These are phyloP conservation scores for Cocos nucifera DNA, from an alignment of 176 grass and related monocot genomes.

Conservation along the genomic window DNA sequence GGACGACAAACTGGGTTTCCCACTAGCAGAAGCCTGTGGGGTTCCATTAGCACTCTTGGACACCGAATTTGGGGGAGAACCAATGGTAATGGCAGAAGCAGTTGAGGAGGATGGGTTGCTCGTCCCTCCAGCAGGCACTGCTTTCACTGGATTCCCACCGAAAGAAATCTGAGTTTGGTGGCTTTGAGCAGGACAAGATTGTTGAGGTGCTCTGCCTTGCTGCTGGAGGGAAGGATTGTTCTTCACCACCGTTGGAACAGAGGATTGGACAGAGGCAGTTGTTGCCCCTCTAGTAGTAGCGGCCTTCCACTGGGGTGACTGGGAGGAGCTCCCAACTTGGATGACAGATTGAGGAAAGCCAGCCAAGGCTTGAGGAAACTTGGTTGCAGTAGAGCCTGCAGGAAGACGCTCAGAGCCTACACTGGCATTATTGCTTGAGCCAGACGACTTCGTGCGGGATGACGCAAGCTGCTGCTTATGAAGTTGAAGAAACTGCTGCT, in stretches of 20 bases:
- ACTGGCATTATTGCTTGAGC: conserved; percentile 38
- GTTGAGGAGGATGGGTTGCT: conserved; percentile 55
- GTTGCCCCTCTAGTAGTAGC: conserved; percentile 37
- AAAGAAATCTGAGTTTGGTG: conserved; percentile 72
- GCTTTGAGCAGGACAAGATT: conserved; percentile 33
- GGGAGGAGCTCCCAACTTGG: conserved; percentile 37
- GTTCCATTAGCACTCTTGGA: conserved; percentile 72
- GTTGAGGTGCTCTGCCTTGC: conserved; percentile 44
- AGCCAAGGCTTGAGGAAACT: conserved; percentile 35
- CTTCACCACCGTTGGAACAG: conserved; percentile 40
- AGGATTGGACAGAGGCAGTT: conserved; percentile 21
- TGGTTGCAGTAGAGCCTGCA: conserved; percentile 8
- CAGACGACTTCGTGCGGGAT: conserved; percentile 62
- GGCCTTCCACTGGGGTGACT: conserved; percentile 67
- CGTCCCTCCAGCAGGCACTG: conserved; percentile 30
- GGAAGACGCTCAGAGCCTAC: conserved; percentile 27
- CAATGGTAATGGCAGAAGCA: conserved; percentile 47
- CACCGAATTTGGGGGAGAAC: conserved; percentile 65
- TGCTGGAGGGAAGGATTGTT: conserved; percentile 53
- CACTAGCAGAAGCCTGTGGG: conserved; percentile 47
- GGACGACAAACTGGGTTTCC: conserved; percentile 34
- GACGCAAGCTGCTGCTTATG: conserved; percentile 33
- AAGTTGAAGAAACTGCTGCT: background rate
- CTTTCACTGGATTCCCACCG: conserved; percentile 53
- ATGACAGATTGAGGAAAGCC: conserved; percentile 37